phyloP scores from a whole-genome alignment of 345 rosid species.

The Viola odorata region DNA sequence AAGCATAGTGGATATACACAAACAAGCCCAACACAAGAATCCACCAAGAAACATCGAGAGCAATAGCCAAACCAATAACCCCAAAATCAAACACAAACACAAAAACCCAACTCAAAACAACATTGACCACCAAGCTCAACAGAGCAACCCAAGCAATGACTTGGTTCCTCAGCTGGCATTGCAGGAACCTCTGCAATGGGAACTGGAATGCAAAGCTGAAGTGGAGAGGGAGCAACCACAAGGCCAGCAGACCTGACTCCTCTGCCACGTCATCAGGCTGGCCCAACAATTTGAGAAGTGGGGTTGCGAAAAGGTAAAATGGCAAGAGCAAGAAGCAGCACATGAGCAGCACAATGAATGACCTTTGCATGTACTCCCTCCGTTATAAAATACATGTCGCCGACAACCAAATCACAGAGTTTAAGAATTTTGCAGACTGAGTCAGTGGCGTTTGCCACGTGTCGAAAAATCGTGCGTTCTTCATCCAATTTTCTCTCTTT shows the following conservation, averaged over 20 bases:
- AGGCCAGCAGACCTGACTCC: constrained; percentile 38
- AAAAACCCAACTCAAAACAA: constrained; percentile 46
- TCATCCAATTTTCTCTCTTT: too few species aligned
- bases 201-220: constrained; percentile 52
- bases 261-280: constrained; percentile 69
- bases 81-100: constrained; percentile 40
- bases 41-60: constrained; percentile 63
- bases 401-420: too few species aligned
- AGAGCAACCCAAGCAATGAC: constrained; percentile 39
- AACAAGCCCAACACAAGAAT: constrained; percentile 29
- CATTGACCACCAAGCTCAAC: constrained; percentile 32
- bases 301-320: constrained; percentile 47
- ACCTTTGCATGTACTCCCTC: constrained; percentile 69
- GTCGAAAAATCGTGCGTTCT: too few species aligned
- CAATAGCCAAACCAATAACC: constrained; percentile 43
- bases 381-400: too few species aligned
- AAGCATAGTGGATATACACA: constrained; percentile 37
- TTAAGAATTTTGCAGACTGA: too few species aligned
- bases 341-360: constrained; percentile 51
- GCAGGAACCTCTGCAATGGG: constrained; percentile 59
- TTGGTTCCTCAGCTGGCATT: constrained; percentile 49
- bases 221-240: constrained; percentile 54
- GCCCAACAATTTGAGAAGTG: constrained; percentile 46
- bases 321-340: constrained; percentile 48
- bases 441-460: too few species aligned